Base-by-base conservation (phyloP, 139 green algal genomes). In the Tetradesmus obliquus region DNA sequence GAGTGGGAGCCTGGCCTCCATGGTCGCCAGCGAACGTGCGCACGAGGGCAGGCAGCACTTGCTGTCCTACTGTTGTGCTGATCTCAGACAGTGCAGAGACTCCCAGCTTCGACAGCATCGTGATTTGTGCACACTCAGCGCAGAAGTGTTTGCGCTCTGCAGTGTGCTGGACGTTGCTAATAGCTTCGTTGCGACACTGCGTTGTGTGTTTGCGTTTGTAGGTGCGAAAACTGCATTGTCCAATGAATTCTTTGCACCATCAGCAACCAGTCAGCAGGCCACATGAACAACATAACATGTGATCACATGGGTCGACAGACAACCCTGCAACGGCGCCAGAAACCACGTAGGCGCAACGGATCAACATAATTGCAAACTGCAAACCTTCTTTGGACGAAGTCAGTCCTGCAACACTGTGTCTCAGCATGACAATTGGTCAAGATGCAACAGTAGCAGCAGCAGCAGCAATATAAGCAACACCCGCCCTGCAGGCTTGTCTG, bases 31-130 rank as follows among this genome's bases (percentile, higher is more conserved):
- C 12, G n/a, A 72, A 74, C 24, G 55, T 32, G 20, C 82, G 62
- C 55, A 74, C 62, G 32, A 58, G 13, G 55, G 55, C 62, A 24
- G 32, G 82, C 82, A 71, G 45, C 82, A 87, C 55, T 55, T 51
- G 82, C 55, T 74, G 82, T 32, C 13, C 55, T 55, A 60, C 55
- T 24, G 51, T 55, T 32, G 13, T 87, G 74, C 74, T 82, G 82
- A 60, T 87, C 55, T 87, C 55, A 87, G 54, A 54, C 74, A 82
- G n/a, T 55, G 82, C 82, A 20, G 62, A 87, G 1, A 55, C 51
- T 20, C 55, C 54, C 54, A 72, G 7, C 55, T 62, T 87, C 82
- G 60, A 60, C 54, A 87, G 53, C 82, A 87, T 87, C 66, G 17
- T 76, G 66, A 76, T 76, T 4, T 4, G 3, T 76, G 66, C n/a